Evolutionary conservation across 2,329 filamentous ascomycete genomes (phyloP).

Genomic region (Fusarium sp.): DNA sequence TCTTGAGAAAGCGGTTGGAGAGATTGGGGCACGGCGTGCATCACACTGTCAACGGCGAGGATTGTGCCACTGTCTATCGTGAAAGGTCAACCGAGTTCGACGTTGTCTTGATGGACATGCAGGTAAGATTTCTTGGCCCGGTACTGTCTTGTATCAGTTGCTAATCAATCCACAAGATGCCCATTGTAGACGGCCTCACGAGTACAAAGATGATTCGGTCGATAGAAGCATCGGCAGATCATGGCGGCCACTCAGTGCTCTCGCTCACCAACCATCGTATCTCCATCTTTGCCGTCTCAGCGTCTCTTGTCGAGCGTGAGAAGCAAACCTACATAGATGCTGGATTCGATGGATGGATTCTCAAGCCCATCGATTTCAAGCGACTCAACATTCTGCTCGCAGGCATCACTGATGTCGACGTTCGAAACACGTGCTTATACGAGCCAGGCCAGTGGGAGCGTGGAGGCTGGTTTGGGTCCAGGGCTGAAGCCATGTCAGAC

Average conservation of each 20-base stretch:
- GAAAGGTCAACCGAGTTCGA: conserved; percentile 75
- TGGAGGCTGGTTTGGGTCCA: conserved; percentile 81
- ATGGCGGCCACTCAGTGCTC: conserved; percentile 66
- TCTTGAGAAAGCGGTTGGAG: conserved; percentile 83
- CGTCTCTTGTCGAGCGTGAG: conserved; percentile 80
- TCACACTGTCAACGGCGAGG: conserved; percentile 84
- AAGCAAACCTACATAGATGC: conserved; percentile 76
- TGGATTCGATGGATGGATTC: conserved; percentile 91
- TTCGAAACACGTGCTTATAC: conserved; percentile 75
- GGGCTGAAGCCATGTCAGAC: conserved; percentile 15
- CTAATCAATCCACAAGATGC: conserved; percentile 73
- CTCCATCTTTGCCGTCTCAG: conserved; percentile 89
- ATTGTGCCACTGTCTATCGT: conserved; percentile 79
- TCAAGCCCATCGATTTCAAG: conserved; percentile 88
- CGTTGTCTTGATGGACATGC: conserved; percentile 91
- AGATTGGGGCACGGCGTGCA: conserved; percentile 78
- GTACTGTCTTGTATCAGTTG: neutral
- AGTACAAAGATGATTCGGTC: conserved; percentile 87
- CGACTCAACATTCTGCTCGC: conserved; percentile 75
- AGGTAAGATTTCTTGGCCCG: conserved; percentile 65
- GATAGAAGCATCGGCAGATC: conserved; percentile 68
- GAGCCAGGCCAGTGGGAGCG: conserved; percentile 80
- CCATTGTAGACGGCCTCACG: conserved; percentile 85
- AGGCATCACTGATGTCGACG: conserved; percentile 73
- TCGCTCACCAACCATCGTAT: conserved; percentile 73